Evolutionary conservation across 352 stramenopile genomes (phyloP), one percentile per base, ranked within the genome.

Genomic region (Phytophthora cryptogea): DNA sequence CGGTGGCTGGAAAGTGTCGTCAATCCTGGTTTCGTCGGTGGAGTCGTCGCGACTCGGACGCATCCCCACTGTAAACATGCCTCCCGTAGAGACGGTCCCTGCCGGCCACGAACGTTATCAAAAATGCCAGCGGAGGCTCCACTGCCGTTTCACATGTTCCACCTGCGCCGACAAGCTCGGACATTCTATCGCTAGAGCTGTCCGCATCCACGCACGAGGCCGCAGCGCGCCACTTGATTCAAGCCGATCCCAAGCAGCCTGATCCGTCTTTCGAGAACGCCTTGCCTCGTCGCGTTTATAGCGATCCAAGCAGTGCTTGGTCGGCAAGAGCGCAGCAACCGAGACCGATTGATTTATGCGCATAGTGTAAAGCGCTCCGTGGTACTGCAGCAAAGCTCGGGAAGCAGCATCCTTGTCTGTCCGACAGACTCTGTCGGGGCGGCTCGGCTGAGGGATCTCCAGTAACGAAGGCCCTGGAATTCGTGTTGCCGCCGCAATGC

Each of bases 191-290:
- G 20, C 20, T 23, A 23, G 46, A 42, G 16, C 17, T 27, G 39
- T 4, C 40, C 40, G 16, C 40, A 16, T 23, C 42, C 42, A 36
- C 42, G 42, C 26, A 35, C 42, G 42, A 32, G 23, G 13, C 26
- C 16, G 23, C 20, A 23, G 20, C 20, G 20, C 20, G 47, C 13
- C 23, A 54, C 48, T 55, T 45, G 48, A 55, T 55, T 55, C 36
- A 55, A 42, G 48, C 48, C 48, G 48, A 55, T 55, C 35, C 48
- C 36, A 55, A 55, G 48, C 35, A 55, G 35, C 48, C 5, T 11
- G 17, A 33, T 23, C 32, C 37, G 23, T 55, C 13, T 45, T 39
- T 32, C n/a, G 44, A 36, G 20, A 23, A 23, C 1, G 20, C 20
- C 20, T 23, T 23, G 20, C 20, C 20, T 23, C 20, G 20, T 23